A percentile compares a stretch with the other conserved stretches of the same genome.
Evolutionary conservation across 106 monocot species (phyloP).

Genomic region (Agapanthus africanus): DNA sequence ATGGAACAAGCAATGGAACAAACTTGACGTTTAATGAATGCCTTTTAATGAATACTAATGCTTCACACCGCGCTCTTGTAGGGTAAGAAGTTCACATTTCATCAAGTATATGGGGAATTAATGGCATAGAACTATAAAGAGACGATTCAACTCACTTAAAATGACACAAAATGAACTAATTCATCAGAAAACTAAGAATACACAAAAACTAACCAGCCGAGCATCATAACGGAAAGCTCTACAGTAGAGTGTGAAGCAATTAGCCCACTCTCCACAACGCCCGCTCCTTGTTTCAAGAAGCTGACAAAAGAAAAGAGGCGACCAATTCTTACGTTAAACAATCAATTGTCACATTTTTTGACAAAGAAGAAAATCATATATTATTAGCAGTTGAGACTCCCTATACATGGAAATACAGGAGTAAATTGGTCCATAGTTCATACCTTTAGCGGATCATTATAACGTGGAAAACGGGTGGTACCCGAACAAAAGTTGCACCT

Average conservation of each 20-base stretch:
- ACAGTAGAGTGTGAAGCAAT: constrained; percentile 94
- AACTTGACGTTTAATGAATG: too few species aligned
- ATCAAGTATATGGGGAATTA: too few species aligned
- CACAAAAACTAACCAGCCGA: constrained; percentile 63
- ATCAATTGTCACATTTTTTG: background rate
- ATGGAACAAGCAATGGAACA: too few species aligned
- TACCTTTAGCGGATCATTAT: constrained; percentile 86
- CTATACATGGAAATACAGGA: background rate
- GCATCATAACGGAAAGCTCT: constrained; percentile 88
- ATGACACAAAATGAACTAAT: background rate
- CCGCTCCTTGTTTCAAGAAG: constrained; percentile 93
- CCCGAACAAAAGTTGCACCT: constrained; percentile 67
- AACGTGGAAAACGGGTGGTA: constrained; percentile 81
- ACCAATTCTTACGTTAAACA: constrained; percentile 1
- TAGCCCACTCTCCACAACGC: constrained; percentile 98
- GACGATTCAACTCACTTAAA: background rate
- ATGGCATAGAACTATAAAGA: too few species aligned
- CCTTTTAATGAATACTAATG: too few species aligned
- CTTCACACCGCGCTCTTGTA: too few species aligned
- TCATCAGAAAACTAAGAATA: background rate
- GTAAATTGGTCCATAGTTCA: constrained; percentile 5
- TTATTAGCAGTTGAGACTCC: background rate
- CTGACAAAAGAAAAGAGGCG: constrained; percentile 31
- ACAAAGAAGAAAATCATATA: background rate
- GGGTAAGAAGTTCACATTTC: too few species aligned